Conservation (phyloP, 805 yeast species). For the Zygosaccharomyces pseudorouxii region DNA sequence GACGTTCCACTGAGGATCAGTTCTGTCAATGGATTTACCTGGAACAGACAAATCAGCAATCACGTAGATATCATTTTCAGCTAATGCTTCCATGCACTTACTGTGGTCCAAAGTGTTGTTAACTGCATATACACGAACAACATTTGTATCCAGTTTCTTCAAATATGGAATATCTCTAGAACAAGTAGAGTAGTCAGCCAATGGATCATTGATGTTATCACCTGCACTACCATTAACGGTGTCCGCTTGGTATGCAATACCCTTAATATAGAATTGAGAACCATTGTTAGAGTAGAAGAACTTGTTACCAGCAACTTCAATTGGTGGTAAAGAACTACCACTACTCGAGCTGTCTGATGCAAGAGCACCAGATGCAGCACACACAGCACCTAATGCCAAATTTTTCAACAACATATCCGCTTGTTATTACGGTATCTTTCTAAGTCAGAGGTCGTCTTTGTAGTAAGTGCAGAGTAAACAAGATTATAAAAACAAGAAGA, state of each 20-base stretch:
- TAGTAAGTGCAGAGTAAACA: neutral
- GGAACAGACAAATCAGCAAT: slow-evolving; percentile 78
- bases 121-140: slow-evolving; percentile 71
- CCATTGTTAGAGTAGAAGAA: slow-evolving; percentile 74
- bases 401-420: slow-evolving; percentile 37
- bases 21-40: slow-evolving; percentile 55
- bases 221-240: slow-evolving; percentile 46
- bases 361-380: slow-evolving; percentile 36
- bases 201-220: slow-evolving; percentile 58
- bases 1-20: slow-evolving; percentile 57
- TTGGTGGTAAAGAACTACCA: slow-evolving; percentile 49
- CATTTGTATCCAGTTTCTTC: slow-evolving; percentile 57
- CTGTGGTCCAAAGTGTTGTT: slow-evolving; percentile 60
- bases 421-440: neutral
- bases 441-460: neutral
- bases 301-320: slow-evolving; percentile 72
- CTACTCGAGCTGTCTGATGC: slow-evolving; percentile 21
- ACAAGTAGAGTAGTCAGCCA: slow-evolving; percentile 59
- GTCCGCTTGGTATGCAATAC: slow-evolving; percentile 77
- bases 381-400: slow-evolving; percentile 30
- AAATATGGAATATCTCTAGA: slow-evolving; percentile 71
- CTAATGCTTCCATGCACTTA: slow-evolving; percentile 60
- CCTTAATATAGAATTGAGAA: slow-evolving; percentile 70
- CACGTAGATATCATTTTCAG: slow-evolving; percentile 74
- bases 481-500: neutral